phyloP scores from a whole-genome alignment of 352 stramenopile genomes.

The Phytophthora crassamura region DNA sequence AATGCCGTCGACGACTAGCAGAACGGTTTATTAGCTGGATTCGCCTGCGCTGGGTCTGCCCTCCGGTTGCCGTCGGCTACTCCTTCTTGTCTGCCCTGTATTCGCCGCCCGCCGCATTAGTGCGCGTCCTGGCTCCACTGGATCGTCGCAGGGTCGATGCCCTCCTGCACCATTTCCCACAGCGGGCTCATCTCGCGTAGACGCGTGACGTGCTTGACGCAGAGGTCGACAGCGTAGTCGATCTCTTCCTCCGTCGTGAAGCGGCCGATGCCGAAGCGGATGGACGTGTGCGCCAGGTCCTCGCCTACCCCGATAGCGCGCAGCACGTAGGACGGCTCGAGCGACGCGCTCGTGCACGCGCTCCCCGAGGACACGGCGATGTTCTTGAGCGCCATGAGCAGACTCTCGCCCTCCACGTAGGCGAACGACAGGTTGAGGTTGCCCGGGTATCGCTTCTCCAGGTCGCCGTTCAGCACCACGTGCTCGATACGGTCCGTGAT shows the following conservation, averaged over 20 bases:
- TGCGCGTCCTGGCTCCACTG: constrained; percentile 98
- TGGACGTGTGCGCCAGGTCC: constrained; percentile 98
- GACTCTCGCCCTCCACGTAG: constrained; percentile 99
- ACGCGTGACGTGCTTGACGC: constrained; percentile 94
- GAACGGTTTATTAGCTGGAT: constrained; percentile 24
- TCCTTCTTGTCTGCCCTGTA: neutral
- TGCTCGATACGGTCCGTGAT: constrained; percentile 87
- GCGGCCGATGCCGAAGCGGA: constrained; percentile 97
- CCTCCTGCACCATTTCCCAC: constrained; percentile 99
- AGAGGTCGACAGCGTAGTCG: constrained; percentile 96
- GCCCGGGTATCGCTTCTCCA: constrained; percentile 93
- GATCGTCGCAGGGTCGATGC: constrained; percentile 99
- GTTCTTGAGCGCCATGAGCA: constrained; percentile 99
- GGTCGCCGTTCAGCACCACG: constrained; percentile 97
- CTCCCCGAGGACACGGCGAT: constrained; percentile 98
- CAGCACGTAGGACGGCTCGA: constrained; percentile 99
- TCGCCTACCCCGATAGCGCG: constrained; percentile 98
- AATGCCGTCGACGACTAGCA: constrained; percentile 24
- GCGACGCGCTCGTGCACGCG: constrained; percentile 96
- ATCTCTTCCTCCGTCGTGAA: constrained; percentile 99
- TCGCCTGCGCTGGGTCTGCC: constrained; percentile 4
- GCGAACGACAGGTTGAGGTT: constrained; percentile 99
- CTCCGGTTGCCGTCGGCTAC: neutral
- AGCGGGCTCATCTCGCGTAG: constrained; percentile 99
- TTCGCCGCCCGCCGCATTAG: constrained; percentile 33